A percentile compares a stretch with the other conserved stretches of the same genome.
Evolutionary conservation across 768 basidiomycete species (phyloP).

Genomic region (Paxillus involutus): DNA sequence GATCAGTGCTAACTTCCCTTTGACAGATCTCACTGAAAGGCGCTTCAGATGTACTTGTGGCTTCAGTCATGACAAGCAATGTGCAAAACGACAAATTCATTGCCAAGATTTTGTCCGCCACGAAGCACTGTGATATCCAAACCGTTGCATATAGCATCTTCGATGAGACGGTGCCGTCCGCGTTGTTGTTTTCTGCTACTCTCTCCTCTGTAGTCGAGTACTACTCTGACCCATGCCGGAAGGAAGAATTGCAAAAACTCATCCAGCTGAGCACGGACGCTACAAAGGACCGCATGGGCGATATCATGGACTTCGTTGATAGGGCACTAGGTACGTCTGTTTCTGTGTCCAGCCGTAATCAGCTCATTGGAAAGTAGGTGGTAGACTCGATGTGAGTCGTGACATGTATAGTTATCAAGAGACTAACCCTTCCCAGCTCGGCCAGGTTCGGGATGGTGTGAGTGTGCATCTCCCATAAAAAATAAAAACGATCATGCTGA

Average conservation of each 20-base stretch:
- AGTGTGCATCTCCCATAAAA: constrained; percentile 7
- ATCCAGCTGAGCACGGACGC: constrained; percentile 31
- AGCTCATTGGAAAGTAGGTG: constrained; percentile 37
- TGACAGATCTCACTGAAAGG: constrained; percentile 18
- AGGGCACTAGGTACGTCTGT: constrained; percentile 45
- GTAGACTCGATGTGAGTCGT: constrained; percentile 28
- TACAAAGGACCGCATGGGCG: constrained; percentile 21
- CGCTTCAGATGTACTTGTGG: constrained; percentile 19
- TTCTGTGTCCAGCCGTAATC: not conserved
- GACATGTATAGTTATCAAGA: constrained; percentile 25
- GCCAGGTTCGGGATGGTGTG: constrained; percentile 41
- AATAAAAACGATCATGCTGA: not conserved
- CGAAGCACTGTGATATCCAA: constrained; percentile 16
- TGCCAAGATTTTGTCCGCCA: constrained; percentile 9
- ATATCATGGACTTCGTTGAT: constrained; percentile 43
- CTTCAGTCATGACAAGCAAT: constrained; percentile 21
- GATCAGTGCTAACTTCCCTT: not conserved
- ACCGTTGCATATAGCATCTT: constrained; percentile 51
- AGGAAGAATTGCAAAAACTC: constrained; percentile 36
- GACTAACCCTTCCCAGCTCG: constrained; percentile 31
- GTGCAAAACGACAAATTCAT: constrained; percentile 23
- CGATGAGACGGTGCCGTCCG: constrained; percentile 54
- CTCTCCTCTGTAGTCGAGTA: constrained; percentile 59
- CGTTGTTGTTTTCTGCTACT: constrained; percentile 54
- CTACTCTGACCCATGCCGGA: constrained; percentile 46